Percentiles rank a stretch among this genome's conserved stretches.
These are phyloP conservation scores for Solanum chacoense DNA, from an alignment of 305 asterid genomes.

Conservation along the genomic window DNA sequence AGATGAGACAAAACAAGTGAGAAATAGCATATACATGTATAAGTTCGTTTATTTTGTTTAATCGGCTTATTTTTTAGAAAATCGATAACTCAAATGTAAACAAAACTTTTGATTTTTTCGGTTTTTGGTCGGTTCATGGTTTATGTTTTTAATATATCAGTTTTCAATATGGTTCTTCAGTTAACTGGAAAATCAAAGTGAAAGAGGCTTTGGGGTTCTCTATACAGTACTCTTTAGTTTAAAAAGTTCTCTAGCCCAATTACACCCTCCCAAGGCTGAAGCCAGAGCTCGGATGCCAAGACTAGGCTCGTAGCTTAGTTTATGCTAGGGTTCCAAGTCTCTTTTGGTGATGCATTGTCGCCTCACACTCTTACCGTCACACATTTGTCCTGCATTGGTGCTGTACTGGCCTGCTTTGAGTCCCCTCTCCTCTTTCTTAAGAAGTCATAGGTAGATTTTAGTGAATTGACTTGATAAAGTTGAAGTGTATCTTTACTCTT, in stretches of 20 bases:
- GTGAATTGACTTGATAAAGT: not conserved
- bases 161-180: not conserved
- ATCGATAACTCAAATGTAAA: not conserved
- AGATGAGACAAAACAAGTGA: not conserved
- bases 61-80: not conserved
- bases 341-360: not conserved
- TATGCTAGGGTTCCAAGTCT: not conserved
- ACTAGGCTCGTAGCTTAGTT: not conserved
- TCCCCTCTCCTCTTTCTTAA: not conserved
- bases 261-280: not conserved
- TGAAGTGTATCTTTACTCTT: not conserved
- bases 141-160: not conserved
- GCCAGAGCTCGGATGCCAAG: not conserved
- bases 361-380: not conserved
- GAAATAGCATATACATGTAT: not conserved
- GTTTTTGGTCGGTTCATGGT: not conserved
- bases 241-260: not conserved
- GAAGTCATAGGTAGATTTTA: not conserved
- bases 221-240: not conserved
- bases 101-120: not conserved
- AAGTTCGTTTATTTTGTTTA: not conserved
- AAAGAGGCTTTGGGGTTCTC: not conserved
- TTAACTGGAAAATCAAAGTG: not conserved
- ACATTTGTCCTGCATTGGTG: not conserved
- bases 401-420: not conserved